Evolutionary conservation across 163 green algal genomes (phyloP).

Genomic region (Chlamydomonas reinhardtii): DNA sequence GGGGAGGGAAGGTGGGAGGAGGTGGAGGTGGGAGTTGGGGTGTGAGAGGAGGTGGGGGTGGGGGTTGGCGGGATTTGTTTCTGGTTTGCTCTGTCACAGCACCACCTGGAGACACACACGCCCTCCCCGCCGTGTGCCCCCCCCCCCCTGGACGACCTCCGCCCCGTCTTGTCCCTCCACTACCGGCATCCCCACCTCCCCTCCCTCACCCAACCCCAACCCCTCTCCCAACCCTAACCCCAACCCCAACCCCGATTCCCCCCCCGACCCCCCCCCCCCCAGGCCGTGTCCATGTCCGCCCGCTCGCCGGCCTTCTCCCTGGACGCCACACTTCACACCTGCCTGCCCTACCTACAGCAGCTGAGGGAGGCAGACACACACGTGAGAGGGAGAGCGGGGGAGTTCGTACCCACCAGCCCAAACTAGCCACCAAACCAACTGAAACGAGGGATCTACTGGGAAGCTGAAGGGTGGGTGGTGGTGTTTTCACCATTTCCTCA

Average conservation of each 20-base stretch:
- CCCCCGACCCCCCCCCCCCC: neutral
- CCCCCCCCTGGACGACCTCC: no score
- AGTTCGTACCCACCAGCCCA: no score
- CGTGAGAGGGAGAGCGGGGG: conserved; percentile 23
- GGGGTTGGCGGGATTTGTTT: neutral
- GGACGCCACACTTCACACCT: conserved; percentile 62
- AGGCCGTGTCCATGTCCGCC: conserved; percentile 38
- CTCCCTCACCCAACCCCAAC: no score
- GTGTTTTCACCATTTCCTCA: no score
- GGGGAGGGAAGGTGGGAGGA: neutral
- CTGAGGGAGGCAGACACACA: conserved; percentile 76
- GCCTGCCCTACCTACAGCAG: conserved; percentile 55
- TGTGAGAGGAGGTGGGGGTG: neutral
- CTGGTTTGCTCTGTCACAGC: neutral
- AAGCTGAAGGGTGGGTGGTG: no score
- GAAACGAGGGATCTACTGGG: neutral
- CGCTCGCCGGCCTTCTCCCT: conserved; percentile 66
- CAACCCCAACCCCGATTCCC: neutral
- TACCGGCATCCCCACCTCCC: no score
- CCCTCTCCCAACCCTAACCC: no score
- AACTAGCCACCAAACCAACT: no score
- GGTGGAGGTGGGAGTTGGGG: neutral
- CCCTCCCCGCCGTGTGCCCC: no score
- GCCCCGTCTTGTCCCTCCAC: neutral
- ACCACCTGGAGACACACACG: no score